These are phyloP conservation scores for Cruciata laevipes DNA, from an alignment of 257 asterid species.

Conservation along the genomic window DNA sequence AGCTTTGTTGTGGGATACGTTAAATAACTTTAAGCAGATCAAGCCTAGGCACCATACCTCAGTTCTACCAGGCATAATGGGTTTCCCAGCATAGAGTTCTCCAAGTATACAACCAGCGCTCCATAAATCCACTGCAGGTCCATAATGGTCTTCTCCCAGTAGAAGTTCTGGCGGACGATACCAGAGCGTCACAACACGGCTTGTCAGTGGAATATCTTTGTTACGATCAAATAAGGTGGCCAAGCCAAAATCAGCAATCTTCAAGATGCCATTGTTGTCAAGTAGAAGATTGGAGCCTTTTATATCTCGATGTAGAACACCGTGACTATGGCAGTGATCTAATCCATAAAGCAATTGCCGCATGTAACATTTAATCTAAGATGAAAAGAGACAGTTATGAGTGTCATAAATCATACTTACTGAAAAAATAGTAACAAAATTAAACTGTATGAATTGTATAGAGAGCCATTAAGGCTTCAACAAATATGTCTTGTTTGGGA, in stretches of 20 bases:
- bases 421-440: neutral
- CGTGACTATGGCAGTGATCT: slow-evolving; percentile 65
- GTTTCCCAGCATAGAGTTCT: slow-evolving; percentile 73
- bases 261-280: slow-evolving; percentile 69
- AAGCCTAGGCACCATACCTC: slow-evolving; percentile 44
- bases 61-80: slow-evolving; percentile 93
- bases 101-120: slow-evolving; percentile 92
- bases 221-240: slow-evolving; percentile 60
- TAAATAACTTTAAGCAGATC: no score
- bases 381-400: slow-evolving; percentile 1
- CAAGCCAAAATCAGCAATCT: slow-evolving; percentile 90
- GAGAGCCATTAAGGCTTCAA: no score
- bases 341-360: slow-evolving; percentile 83
- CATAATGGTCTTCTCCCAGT: slow-evolving; percentile 76
- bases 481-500: neutral
- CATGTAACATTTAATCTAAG: slow-evolving; percentile 84
- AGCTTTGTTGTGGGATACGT: no score
- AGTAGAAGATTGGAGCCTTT: slow-evolving; percentile 84
- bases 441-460: neutral
- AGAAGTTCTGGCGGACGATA: slow-evolving; percentile 97
- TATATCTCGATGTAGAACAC: slow-evolving; percentile 82
- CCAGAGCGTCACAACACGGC: slow-evolving; percentile 96
- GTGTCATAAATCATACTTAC: neutral
- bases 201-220: slow-evolving; percentile 56
- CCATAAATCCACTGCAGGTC: slow-evolving; percentile 88